These are phyloP conservation scores for Phylloporus sp. DNA, from an alignment of 768 basidiomycete species.

Conservation along the genomic window DNA sequence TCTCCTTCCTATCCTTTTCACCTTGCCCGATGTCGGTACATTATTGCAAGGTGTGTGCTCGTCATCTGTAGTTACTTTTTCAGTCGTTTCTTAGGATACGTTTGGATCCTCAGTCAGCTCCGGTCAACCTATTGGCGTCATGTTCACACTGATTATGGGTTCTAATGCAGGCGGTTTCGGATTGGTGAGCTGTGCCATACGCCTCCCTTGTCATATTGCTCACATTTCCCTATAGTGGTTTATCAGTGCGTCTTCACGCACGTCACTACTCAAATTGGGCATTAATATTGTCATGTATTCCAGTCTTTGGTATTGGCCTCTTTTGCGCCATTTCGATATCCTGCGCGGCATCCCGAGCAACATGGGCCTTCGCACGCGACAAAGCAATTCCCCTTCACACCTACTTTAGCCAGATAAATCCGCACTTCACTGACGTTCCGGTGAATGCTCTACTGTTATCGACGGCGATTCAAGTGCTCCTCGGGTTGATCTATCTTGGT, in stretches of 20 bases:
- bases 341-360: conserved; percentile 64
- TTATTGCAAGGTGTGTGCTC: conserved; percentile 45
- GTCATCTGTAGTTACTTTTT: not conserved
- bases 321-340: conserved; percentile 67
- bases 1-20: conserved; percentile 62
- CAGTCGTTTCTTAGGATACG: conserved; percentile 1
- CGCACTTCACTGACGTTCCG: conserved; percentile 44
- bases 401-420: conserved; percentile 45
- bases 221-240: conserved; percentile 32
- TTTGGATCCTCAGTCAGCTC: conserved; percentile 41
- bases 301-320: conserved; percentile 52
- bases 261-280: too few relatives aligned
- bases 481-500: conserved; percentile 62
- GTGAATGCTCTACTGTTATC: conserved; percentile 60
- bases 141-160: conserved; percentile 62
- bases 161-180: conserved; percentile 60
- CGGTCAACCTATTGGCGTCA: conserved; percentile 60
- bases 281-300: not conserved
- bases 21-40: conserved; percentile 53
- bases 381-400: conserved; percentile 54
- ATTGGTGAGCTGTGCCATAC: conserved; percentile 37
- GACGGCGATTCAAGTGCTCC: conserved; percentile 51
- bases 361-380: conserved; percentile 71
- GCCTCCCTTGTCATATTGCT: conserved; percentile 2
- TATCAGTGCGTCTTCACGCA: conserved; percentile 32